Percentiles rank a stretch among this genome's conserved stretches.
phyloP scores from a whole-genome alignment of 176 grass and related monocot species.

The Oryza meridionalis region DNA sequence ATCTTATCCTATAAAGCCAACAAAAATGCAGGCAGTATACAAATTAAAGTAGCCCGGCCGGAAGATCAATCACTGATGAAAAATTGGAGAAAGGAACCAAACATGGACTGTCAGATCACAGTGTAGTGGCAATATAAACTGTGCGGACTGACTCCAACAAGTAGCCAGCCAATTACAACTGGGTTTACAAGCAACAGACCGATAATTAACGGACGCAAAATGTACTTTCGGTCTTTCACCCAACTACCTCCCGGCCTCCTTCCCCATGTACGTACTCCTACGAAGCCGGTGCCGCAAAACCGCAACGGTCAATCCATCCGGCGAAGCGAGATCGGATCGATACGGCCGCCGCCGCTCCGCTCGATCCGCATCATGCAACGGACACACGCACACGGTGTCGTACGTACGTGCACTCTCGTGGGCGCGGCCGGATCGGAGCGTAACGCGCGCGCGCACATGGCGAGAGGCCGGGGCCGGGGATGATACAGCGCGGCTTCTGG shows the following conservation, averaged over 20 bases:
- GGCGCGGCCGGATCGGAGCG: not conserved
- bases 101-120: not conserved
- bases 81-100: not conserved
- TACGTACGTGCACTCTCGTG: not conserved
- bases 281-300: not conserved
- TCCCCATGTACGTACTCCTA: no score
- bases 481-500: constrained; percentile 18
- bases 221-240: not conserved
- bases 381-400: not conserved
- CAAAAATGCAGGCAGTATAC: not conserved
- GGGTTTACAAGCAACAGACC: not conserved
- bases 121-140: not conserved
- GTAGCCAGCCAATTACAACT: not conserved
- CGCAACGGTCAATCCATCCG: not conserved
- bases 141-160: not conserved
- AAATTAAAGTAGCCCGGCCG: not conserved
- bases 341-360: not conserved
- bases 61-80: not conserved
- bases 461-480: not conserved
- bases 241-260: not conserved
- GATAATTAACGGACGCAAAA: not conserved
- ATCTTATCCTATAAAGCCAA: constrained; percentile 18
- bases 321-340: no score
- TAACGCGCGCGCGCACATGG: constrained; percentile 27
- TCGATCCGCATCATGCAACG: not conserved